Base-by-base conservation (phyloP, 495 filamentous ascomycete species). In the Hypoxylon subgilvum region DNA sequence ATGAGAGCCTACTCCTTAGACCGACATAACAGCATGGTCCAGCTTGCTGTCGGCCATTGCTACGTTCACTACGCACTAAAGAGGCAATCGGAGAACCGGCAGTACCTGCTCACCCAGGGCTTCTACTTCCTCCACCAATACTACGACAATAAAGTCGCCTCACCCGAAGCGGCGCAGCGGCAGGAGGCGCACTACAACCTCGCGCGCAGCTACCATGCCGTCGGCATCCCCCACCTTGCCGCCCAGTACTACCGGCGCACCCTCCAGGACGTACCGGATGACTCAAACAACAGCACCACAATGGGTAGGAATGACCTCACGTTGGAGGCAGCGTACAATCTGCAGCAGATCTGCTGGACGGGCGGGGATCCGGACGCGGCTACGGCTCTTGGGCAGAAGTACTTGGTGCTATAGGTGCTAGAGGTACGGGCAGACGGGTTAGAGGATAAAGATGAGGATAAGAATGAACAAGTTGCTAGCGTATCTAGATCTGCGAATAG, bases 111-210 rank as follows among this genome's bases (percentile, higher is more conserved):
- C 30, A 78, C 88, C 64, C 94, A 97, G 67, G 94, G 88, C 0
- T 76, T 96, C 13, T 79, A 86, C 0, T 96, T 97, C 63, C 71
- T 97, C 44, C 81, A 85, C 39, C 77, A 85, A 18, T 98, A 98
- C 70, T 87, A 90, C 59, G 71, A 86, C 1, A 46, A 84, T 46
- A 66, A 86, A 14, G 64, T 67, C 30, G 35, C 53, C 10, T 73
- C 77, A 4, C 39, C 49, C 4, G 39, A 51, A 40, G 36, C 76
- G 68, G 65, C 72, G 74, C 80, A 86, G 63, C 69, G 76, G 36
- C 89, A 92, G 69, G 94, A 97, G 70, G 90, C 91, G 16, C 88
- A 96, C 54, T 97, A 88, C 72, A 97, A 98, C 64, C 81, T 92
- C 38, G 94, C 84, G 14, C 80, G 91, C 9, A 81, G 87, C 2